phyloP scores from a whole-genome alignment of 78 protist species.

The Planoprotostelium fungivorum region DNA sequence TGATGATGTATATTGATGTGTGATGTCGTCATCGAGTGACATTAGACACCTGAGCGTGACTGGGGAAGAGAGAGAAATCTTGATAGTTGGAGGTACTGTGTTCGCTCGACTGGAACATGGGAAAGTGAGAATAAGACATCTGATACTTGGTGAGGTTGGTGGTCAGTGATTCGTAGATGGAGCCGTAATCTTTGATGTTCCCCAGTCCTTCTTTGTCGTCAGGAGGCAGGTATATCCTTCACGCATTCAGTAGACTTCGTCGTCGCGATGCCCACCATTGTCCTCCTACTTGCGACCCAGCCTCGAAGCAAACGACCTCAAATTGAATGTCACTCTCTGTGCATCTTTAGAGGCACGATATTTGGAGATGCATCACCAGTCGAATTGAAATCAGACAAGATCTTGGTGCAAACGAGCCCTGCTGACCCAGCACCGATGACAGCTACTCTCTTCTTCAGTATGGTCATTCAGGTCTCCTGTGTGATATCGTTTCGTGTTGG shows the following conservation, averaged over 20 bases:
- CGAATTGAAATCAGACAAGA: neutral
- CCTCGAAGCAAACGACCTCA: neutral
- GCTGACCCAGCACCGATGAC: neutral
- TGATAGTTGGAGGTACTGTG: neutral
- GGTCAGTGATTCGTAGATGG: neutral
- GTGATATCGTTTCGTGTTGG: too few species aligned
- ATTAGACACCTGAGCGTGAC: neutral
- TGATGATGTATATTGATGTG: neutral
- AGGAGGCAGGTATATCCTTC: too few species aligned
- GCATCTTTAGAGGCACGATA: neutral
- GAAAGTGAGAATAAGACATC: neutral
- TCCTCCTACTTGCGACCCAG: neutral
- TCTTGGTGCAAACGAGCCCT: neutral
- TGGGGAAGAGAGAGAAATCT: neutral
- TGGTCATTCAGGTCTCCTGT: too few species aligned
- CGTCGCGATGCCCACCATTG: too few species aligned
- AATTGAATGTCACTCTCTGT: neutral
- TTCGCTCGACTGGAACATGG: neutral
- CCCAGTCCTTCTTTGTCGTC: neutral
- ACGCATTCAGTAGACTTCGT: too few species aligned
- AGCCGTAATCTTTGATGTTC: neutral
- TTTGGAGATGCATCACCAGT: neutral
- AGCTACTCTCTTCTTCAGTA: neutral
- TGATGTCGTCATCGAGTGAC: neutral
- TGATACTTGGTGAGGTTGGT: neutral